phyloP scores from a whole-genome alignment of 345 rosid species.

The Populus simonii region DNA sequence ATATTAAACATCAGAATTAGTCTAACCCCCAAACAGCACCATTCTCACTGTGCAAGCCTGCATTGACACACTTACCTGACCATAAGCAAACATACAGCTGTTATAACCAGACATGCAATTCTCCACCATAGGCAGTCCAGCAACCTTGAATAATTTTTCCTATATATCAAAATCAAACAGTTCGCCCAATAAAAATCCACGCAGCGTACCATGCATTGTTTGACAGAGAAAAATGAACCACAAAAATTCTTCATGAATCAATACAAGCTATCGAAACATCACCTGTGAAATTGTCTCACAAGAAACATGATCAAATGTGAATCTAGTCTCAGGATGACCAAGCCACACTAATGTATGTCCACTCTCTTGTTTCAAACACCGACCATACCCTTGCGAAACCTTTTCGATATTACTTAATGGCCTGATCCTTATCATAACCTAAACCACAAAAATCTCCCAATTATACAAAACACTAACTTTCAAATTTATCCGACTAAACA shows the following conservation, averaged over 20 bases:
- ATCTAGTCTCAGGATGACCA: conserved; percentile 89
- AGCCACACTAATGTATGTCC: conserved; percentile 70
- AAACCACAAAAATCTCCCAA: conserved; percentile 11
- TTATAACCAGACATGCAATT: conserved; percentile 94
- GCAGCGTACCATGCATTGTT: too few species aligned
- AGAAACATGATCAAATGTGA: conserved; percentile 87
- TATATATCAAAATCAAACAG: conserved; percentile 7
- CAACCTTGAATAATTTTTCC: conserved; percentile 74
- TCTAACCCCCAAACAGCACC: neutral
- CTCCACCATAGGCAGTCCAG: conserved; percentile 93
- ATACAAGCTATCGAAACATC: neutral
- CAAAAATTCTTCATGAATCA: neutral
- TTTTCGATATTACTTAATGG: conserved; percentile 64
- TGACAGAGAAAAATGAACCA: neutral
- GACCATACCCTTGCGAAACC: conserved; percentile 58
- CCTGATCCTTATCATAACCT: conserved; percentile 87
- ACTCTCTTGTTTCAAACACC: conserved; percentile 80
- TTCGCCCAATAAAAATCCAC: too few species aligned
- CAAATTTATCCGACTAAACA: too few species aligned
- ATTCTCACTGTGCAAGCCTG: neutral
- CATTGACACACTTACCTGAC: conserved; percentile 55
- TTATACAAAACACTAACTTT: neutral
- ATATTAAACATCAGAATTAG: neutral
- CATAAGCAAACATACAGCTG: conserved; percentile 93
- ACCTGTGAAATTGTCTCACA: conserved; percentile 88